Evolutionary conservation across 192 early-diverging fungal genomes (phyloP).

Genomic region (Coemansia sp.): DNA sequence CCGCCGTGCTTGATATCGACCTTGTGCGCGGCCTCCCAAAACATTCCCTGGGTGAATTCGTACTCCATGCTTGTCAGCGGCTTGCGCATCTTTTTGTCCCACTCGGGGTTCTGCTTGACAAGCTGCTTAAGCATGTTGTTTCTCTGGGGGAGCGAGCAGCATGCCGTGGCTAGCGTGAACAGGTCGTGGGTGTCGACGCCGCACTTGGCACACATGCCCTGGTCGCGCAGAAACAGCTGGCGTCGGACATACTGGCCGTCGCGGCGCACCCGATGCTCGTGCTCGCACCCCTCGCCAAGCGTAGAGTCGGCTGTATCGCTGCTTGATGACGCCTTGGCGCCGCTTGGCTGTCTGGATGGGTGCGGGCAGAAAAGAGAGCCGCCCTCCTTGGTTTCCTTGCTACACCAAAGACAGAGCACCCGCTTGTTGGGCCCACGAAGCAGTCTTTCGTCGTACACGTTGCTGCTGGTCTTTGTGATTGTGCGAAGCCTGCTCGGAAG

Average conservation of each 20-base stretch:
- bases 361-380: constrained; percentile 26
- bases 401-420: constrained; percentile 46
- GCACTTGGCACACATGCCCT: constrained; percentile 42
- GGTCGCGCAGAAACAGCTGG: constrained; percentile 46
- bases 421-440: constrained; percentile 33
- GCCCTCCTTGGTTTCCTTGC: constrained; percentile 19
- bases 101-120: constrained; percentile 25
- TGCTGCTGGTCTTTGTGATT: constrained; percentile 14
- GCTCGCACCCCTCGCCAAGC: constrained; percentile 47
- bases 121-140: constrained; percentile 21
- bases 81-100: constrained; percentile 27
- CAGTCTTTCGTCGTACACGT: constrained; percentile 33
- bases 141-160: constrained; percentile 26
- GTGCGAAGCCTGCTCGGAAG: constrained; percentile 28
- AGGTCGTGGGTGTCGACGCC: constrained; percentile 34
- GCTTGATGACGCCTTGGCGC: not conserved
- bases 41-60: constrained; percentile 44
- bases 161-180: constrained; percentile 20
- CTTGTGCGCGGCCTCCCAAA: constrained; percentile 53
- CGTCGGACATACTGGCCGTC: constrained; percentile 44
- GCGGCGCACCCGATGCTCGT: constrained; percentile 47
- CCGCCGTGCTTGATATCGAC: constrained; percentile 50
- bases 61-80: constrained; percentile 32
- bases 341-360: not conserved
- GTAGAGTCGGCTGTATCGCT: not conserved